phyloP scores from a whole-genome alignment of 2,329 filamentous ascomycete species.

The Alternaria solani region DNA sequence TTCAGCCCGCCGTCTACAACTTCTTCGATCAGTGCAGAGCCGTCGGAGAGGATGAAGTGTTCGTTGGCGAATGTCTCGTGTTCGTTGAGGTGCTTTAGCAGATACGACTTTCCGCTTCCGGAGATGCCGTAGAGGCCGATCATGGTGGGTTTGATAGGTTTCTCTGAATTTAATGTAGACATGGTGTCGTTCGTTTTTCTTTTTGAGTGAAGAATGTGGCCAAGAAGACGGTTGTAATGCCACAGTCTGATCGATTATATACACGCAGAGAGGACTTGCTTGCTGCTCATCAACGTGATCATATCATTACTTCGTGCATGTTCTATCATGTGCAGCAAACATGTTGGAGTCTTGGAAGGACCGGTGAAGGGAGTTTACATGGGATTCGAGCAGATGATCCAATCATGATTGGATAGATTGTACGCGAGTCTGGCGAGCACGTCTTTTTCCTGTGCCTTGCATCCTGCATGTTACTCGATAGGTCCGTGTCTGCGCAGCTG shows the following conservation, averaged over 20 bases:
- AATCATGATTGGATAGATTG: not conserved
- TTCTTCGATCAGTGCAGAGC: constrained; percentile 58
- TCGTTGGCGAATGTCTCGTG: constrained; percentile 3
- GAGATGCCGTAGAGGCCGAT: constrained; percentile 65
- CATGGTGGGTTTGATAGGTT: constrained; percentile 48
- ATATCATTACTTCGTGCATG: not conserved
- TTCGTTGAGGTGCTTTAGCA: constrained; percentile 56
- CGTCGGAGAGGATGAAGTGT: constrained; percentile 61
- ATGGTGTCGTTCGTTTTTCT: not conserved
- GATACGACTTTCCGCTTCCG: constrained; percentile 62
- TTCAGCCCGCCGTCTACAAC: constrained; percentile 58
- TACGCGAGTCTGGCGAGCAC: not conserved
- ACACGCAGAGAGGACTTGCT: not conserved
- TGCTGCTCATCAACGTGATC: not conserved
- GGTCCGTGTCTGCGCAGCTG: not conserved
- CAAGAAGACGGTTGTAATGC: not conserved
- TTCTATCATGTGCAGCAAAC: not conserved
- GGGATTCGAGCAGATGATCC: not conserved
- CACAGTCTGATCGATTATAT: not conserved
- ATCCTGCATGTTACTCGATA: not conserved
- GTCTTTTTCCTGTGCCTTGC: not conserved
- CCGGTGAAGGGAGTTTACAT: not conserved
- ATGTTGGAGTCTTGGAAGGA: not conserved
- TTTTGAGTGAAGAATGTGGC: not conserved
- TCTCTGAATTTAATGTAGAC: not conserved